Base-by-base conservation (phyloP, 192 early-diverging fungal genomes). In the Linnemannia hyalina region DNA sequence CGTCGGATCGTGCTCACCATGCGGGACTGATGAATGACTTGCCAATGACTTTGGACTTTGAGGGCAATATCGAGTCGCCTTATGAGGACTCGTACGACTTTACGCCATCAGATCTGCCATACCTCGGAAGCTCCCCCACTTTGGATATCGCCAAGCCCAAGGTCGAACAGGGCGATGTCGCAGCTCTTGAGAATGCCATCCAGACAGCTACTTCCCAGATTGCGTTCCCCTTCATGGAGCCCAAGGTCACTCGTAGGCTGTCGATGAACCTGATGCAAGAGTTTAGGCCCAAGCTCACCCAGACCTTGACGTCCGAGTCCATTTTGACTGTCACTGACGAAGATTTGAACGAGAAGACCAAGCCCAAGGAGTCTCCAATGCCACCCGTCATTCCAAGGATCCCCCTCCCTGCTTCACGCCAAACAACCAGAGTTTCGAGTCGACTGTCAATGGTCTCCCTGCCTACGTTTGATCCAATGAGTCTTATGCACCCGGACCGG, bases 211-310 rank as follows among this genome's bases (percentile, higher is more conserved):
- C 74, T 4, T 89, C 88, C 0, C 88, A 89, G 73, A 82, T 89
- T 38, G 74, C 81, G 6, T 88, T 83, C 70, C 81, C 81, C 22
- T 89, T 89, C 70, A 87, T 89, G 82, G 88, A 89, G 26, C 85
- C 88, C 20, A 89, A 89, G 60, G 82, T 89, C 26, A 85, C 88
- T 63, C 87, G 91, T 11, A 69, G 91, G 4, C 80, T 92, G 60
- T 92, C 91, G 16, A 85, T 92, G 89, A 91, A 89, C 68, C 73
- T 91, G 57, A 92, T 92, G 92, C 85, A 88, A 63, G 88, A 88
- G 36, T 73, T 88, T 68, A 46, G 78, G 70, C 88, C 84, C 38
- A 83, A 72, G 63, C 40, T 77, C 29, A 46, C 75, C 6, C 88
- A 41, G 11, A 54, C 82, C 20, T 57, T 47, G 54, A 70, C 89